phyloP scores from a whole-genome alignment of 1,284 basidiomycete genomes.

The Ustilago curta region DNA sequence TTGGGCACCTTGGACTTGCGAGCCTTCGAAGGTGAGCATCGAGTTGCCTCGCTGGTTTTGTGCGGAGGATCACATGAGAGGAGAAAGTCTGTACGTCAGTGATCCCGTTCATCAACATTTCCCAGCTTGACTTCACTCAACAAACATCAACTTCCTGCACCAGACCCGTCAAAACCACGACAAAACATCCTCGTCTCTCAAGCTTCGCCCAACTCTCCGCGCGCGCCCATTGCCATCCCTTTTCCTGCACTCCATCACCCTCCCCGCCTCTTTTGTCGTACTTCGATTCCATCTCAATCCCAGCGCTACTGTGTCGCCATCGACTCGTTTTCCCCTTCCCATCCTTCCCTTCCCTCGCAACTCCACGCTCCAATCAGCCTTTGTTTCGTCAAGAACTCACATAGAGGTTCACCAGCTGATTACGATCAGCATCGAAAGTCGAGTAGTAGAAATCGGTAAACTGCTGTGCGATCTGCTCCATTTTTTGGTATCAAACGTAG shows the following conservation, averaged over 20 bases:
- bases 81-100: neutral
- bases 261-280: too few species aligned
- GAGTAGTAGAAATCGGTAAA: slow-evolving; percentile 68
- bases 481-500: slow-evolving; percentile 13
- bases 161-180: too few species aligned
- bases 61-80: neutral
- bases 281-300: too few species aligned
- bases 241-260: too few species aligned
- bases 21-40: slow-evolving; percentile 89
- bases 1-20: slow-evolving; percentile 75
- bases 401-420: slow-evolving; percentile 76
- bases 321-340: neutral
- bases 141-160: too few species aligned
- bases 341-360: neutral
- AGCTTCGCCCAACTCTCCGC: too few species aligned
- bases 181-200: too few species aligned
- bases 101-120: neutral
- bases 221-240: too few species aligned
- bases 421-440: slow-evolving; percentile 78
- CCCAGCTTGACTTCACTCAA: too few species aligned
- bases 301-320: too few species aligned
- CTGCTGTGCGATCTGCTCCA: slow-evolving; percentile 67
- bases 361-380: neutral
- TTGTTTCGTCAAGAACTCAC: slow-evolving; percentile 73
- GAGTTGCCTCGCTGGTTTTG: slow-evolving; percentile 78